Base-by-base conservation (phyloP, 331 rosid genomes). In the Rosa hybrid region DNA sequence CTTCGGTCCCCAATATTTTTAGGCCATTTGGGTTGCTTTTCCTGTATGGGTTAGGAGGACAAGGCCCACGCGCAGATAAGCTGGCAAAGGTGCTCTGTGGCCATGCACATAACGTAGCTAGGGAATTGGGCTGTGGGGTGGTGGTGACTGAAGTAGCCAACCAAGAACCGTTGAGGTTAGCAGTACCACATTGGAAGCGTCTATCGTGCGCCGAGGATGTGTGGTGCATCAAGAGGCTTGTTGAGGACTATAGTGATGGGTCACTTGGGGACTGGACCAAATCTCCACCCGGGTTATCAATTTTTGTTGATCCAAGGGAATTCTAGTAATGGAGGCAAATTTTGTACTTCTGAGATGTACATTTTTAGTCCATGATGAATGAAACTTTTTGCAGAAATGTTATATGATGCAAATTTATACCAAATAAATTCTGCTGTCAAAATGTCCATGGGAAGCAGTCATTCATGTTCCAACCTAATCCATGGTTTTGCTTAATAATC, bases 241-340 rank as follows among this genome's bases (percentile, higher is more conserved):
- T 65, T 8, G 80, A 81, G 39, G 79, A 71, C 63, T 86, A 83
- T 13, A 64, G 77, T 25, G 77, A 78, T 62, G 85, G 81, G 48
- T 54, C 84, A 34, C 27, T 82, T 42, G 86, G 86, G 41, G 86
- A 75, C 60, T 78, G 86, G 81, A 78, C 83, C 12, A 82, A 82
- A 56, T 85, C 83, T n/a, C 25, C 81, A 4, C 79, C 86, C 12
- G 83, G 85, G 76, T 34, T 56, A n/a, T 80, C 87, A 8, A 68
- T 83, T 68, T 86, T 86, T 68, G 83, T 83, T 39, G 85, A 86
- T 65, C 89, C 89, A 30, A 62, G 89, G 42, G 85, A 86, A 12
- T 73, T 80, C 57, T 77, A 72, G 78, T 41, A 2, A 30, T n/a
- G 25, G 65, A 25, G 11, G 53, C 14, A 21, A 75, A 13, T 41